Evolutionary conservation across 139 green algal genomes (phyloP).

Genomic region (Chlamydomonas sp.): DNA sequence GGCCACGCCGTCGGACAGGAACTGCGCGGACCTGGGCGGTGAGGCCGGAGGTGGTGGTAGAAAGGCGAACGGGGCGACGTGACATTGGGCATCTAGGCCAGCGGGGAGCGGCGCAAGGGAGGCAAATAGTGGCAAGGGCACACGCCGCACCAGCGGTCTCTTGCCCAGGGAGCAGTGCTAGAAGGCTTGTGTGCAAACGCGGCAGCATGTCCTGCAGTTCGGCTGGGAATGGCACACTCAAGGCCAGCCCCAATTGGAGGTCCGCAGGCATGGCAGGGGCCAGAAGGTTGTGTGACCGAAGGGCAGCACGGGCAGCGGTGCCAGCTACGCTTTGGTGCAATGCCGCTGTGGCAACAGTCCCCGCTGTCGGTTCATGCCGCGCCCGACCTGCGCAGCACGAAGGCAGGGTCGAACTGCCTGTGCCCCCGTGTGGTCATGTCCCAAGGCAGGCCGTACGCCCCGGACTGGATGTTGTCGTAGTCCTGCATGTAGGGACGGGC

Average conservation of each 20-base stretch:
- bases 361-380: neutral
- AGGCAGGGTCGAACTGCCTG: slow-evolving; percentile 83
- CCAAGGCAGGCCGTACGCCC: slow-evolving; percentile 62
- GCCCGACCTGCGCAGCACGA: slow-evolving; percentile 48
- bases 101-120: neutral
- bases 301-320: neutral
- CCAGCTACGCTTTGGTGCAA: neutral
- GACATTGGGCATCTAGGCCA: neutral
- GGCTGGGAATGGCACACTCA: neutral
- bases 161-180: no score
- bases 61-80: neutral
- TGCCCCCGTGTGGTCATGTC: slow-evolving; percentile 81
- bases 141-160: no score
- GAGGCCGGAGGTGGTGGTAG: neutral
- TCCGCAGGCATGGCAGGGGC: neutral
- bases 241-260: neutral
- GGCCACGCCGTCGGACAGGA: slow-evolving; percentile 60
- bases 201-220: neutral
- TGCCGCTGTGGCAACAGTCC: neutral
- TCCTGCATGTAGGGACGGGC: no score
- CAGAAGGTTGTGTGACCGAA: neutral
- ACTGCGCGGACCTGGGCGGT: slow-evolving; percentile 35
- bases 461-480: no score
- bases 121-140: no score
- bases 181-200: no score